Percentiles rank a stretch among this genome's conserved stretches.
These are phyloP conservation scores for Groenewaldozyma auringiensis DNA, from an alignment of 1,139 yeast genomes.

Conservation along the genomic window DNA sequence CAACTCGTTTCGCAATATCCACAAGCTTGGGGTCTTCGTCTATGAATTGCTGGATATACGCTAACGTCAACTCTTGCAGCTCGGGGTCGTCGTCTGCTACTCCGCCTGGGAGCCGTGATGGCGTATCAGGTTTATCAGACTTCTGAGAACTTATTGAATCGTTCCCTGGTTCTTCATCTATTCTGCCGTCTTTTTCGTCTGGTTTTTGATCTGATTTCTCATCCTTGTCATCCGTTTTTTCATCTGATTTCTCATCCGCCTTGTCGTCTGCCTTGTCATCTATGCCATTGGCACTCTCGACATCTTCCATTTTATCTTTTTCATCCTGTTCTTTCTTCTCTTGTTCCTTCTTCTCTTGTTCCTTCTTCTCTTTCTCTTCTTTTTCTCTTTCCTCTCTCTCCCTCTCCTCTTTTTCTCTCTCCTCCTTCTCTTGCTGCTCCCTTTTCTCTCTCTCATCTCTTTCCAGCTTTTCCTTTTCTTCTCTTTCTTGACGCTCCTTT, in stretches of 20 bases:
- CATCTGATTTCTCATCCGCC: neutral
- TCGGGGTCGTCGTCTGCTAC: slow-evolving; percentile 6
- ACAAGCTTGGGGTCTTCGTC: neutral
- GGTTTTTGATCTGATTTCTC: neutral
- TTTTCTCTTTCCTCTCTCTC: neutral
- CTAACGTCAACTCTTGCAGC: neutral
- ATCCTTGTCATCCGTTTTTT: neutral
- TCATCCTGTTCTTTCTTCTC: neutral
- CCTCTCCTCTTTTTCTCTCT: neutral
- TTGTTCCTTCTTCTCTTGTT: neutral
- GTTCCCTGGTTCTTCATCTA: neutral
- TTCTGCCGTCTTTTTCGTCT: neutral
- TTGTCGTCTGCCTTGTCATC: neutral
- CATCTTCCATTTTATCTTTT: neutral
- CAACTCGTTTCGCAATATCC: neutral
- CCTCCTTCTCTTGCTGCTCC: neutral
- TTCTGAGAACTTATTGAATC: neutral
- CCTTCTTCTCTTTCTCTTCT: neutral
- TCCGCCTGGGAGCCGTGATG: slow-evolving; percentile 3
- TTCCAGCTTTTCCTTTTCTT: slow-evolving; percentile 5
- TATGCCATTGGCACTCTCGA: neutral
- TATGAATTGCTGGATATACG: neutral
- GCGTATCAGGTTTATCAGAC: neutral
- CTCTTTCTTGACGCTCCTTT: slow-evolving; percentile 15
- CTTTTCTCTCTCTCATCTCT: neutral